Conservation (phyloP, 2,329 filamentous ascomycete species). For the Blumeriella jaapii region DNA sequence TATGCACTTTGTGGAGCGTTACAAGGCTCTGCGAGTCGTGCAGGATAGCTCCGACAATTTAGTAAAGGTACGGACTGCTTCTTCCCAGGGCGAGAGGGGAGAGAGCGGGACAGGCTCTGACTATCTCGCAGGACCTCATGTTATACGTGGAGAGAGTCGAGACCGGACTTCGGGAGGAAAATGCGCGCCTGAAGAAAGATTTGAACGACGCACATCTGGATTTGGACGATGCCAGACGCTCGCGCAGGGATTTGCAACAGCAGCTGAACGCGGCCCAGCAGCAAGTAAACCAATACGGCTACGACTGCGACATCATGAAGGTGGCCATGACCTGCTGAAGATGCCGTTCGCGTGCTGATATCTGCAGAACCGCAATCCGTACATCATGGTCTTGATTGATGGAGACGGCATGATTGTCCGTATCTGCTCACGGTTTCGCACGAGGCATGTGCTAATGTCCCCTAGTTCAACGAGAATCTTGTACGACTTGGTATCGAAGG, state of each 20-base stretch:
- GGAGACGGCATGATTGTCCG: slow-evolving; percentile 50
- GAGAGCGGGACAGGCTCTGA: slow-evolving; percentile 5
- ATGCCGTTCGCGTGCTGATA: slow-evolving; percentile 4
- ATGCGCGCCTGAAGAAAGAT: slow-evolving; percentile 30
- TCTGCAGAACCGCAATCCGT: slow-evolving; percentile 37
- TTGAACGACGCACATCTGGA: slow-evolving; percentile 38
- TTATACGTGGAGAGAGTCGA: slow-evolving; percentile 36
- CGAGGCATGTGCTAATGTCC: slow-evolving; percentile 9
- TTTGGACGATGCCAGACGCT: slow-evolving; percentile 36
- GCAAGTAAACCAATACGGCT: slow-evolving; percentile 27
- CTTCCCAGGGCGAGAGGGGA: neutral
- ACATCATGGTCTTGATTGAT: slow-evolving; percentile 50
- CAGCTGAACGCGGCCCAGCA: slow-evolving; percentile 32
- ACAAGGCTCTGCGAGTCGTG: slow-evolving; percentile 33
- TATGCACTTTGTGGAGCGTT: slow-evolving; percentile 38
- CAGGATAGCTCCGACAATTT: slow-evolving; percentile 33
- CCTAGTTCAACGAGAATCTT: slow-evolving; percentile 45
- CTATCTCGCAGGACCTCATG: slow-evolving; percentile 37
- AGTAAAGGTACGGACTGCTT: slow-evolving; percentile 33
- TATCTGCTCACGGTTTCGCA: slow-evolving; percentile 11
- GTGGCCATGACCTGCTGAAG: slow-evolving; percentile 27
- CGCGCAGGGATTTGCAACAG: slow-evolving; percentile 39
- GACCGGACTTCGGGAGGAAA: slow-evolving; percentile 33
- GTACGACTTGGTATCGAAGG: slow-evolving; percentile 39
- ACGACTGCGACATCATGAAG: slow-evolving; percentile 35